Conservation (phyloP, 768 basidiomycete species). For the Rhodosporidiobolus sp. region DNA sequence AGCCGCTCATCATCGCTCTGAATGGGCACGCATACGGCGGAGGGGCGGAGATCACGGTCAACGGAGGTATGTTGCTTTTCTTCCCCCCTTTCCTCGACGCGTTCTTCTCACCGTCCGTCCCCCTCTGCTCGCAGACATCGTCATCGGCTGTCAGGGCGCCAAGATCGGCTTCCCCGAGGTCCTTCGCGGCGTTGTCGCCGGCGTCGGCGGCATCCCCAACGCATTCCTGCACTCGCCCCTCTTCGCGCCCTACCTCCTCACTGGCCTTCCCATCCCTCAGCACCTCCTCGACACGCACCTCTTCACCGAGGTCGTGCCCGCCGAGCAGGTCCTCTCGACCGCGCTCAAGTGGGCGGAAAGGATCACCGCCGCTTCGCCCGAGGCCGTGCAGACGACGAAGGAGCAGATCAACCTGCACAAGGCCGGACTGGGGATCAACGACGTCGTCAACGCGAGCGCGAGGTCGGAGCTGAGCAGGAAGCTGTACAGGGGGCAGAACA, state of each 20-base stretch:
- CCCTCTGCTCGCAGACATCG: slow-evolving; percentile 29
- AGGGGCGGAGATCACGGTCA: slow-evolving; percentile 35
- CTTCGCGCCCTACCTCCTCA: slow-evolving; percentile 68
- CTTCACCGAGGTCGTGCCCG: slow-evolving; percentile 68
- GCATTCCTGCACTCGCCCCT: slow-evolving; percentile 9
- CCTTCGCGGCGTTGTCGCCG: slow-evolving; percentile 31
- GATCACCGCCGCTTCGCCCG: slow-evolving; percentile 68
- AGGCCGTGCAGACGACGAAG: slow-evolving; percentile 74
- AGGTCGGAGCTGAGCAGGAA: slow-evolving; percentile 1
- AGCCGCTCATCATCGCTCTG: slow-evolving; percentile 43
- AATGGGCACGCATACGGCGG: slow-evolving; percentile 42
- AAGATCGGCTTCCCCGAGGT: slow-evolving; percentile 43
- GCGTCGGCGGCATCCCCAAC: slow-evolving; percentile 31
- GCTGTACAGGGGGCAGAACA: slow-evolving; percentile 63
- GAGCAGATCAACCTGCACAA: slow-evolving; percentile 60
- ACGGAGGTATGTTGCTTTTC: slow-evolving; percentile 12
- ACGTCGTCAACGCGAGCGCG: slow-evolving; percentile 56
- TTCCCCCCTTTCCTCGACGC: neutral
- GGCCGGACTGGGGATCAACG: slow-evolving; percentile 57
- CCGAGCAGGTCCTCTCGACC: slow-evolving; percentile 56
- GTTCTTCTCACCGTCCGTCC: too few species aligned
- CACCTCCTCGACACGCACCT: slow-evolving; percentile 68
- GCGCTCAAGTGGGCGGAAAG: slow-evolving; percentile 63
- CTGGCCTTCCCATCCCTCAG: slow-evolving; percentile 65
- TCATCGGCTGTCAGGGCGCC: slow-evolving; percentile 32